Evolutionary conservation across 129 eudicot species (phyloP), one percentile per base, ranked within the genome.

Genomic region (Flaveria robusta): DNA sequence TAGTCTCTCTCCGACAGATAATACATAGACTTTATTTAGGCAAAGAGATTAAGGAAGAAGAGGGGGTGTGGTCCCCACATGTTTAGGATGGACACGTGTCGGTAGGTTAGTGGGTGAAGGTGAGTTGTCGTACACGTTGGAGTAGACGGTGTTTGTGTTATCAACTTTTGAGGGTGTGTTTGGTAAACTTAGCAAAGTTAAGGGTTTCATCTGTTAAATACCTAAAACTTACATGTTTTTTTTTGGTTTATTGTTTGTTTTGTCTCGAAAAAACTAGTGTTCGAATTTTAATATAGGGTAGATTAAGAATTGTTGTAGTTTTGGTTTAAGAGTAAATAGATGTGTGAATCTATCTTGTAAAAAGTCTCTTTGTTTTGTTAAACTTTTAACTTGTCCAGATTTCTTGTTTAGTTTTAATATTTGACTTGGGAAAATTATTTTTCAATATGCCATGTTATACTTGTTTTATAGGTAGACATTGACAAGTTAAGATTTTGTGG

Each of bases 111-210:
- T 75, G 84, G 84, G 18, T 49, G 6, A 11, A 8, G 9, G 27
- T 67, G 86, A 85, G 77, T 67, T 81, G 88, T 83, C 59, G 46
- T 63, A 77, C 86, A 85, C 86, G 86, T 85, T 43, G 64, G 72
- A 75, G 49, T 66, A 20, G 34, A 71, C 76, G 62, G 67, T 52
- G 60, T 15, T 8, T 47, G 9, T 19, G 19, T 7, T n/a, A 5
- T 27, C 15, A 71, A 51, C 24, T 16, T 66, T 9, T 8, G 52
- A 75, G 45, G 77, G 67, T 42, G 16, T 12, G 0, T 24, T 29
- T 5, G 6, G 12, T 37, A 24, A 70, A 20, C 3, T 18, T 43
- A 29, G 15, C 7, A 24, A 31, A 67, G 10, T 16, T 76, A n/a
- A 62, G 52, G 72, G 74, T 4, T n/a, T 49, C 9, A 4, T 9